Percentiles rank a stretch among this genome's conserved stretches.
Conservation (phyloP, 306 rosid genomes). For the Prunus persica region DNA sequence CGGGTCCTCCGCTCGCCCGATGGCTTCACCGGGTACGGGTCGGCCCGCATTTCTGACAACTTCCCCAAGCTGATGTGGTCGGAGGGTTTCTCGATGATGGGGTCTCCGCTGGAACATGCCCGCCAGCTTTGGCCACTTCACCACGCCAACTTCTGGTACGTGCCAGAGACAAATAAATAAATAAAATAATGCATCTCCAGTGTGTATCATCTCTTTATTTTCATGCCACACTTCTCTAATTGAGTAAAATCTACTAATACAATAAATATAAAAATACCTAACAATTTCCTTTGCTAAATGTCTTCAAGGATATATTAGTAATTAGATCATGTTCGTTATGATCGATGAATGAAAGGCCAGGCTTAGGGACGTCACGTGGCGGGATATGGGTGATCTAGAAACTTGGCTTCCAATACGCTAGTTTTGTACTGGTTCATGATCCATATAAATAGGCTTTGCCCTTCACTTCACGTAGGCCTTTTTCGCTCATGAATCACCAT, state of each 20-base stretch:
- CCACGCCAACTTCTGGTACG: constrained; percentile 44
- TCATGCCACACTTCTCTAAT: no score
- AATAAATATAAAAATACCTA: no score
- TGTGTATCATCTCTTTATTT: no score
- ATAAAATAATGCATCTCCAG: constrained; percentile 8
- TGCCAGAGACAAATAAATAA: no score
- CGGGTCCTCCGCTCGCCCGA: constrained; percentile 28
- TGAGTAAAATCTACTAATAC: fast-evolving
- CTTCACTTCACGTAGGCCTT: not conserved
- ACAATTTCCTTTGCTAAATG: no score
- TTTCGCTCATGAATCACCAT: not conserved
- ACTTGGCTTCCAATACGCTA: not conserved
- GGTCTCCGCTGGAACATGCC: constrained; percentile 38
- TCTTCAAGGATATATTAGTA: not conserved
- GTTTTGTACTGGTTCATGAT: not conserved
- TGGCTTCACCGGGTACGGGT: constrained; percentile 40
- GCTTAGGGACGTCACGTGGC: not conserved
- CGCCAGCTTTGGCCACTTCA: constrained; percentile 50
- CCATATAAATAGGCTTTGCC: not conserved
- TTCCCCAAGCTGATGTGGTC: constrained; percentile 42
- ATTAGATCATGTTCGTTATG: not conserved
- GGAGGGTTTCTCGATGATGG: constrained; percentile 43
- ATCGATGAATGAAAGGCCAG: not conserved
- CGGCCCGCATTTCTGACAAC: constrained; percentile 26
- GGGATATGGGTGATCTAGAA: not conserved